Base-by-base conservation (phyloP, 768 basidiomycete genomes). In the Zangia roseola region DNA sequence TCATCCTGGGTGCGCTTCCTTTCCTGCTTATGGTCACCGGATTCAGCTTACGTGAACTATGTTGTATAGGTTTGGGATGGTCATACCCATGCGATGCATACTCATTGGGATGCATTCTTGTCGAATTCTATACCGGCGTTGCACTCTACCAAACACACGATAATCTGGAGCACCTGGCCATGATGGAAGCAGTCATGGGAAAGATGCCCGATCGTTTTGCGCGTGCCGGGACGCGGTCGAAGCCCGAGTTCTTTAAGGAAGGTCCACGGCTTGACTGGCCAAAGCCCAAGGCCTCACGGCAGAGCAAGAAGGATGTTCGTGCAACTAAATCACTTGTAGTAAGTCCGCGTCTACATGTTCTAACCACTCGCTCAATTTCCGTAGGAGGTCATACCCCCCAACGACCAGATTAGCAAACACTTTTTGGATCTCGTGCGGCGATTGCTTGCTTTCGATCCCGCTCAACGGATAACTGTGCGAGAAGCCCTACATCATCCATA, bases 111-210 rank as follows among this genome's bases (percentile, higher is more conserved):
- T 99, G 97, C 71, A 99, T 99, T 58, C 82, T 99, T 21, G 94
- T 99, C 49, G 97, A 99, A 68, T 98, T 99, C 68, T 95, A 84
- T 73, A 99, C 97, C 16, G 97, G 97, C 23, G 83, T 93, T 28
- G 97, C 97, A 8, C 80, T 99, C n/a, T 99, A 97, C 72, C 97
- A 99, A 70, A 98, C 97, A 1, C 97, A 98, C 62, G 95, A 98
- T 71, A 98, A 99, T 67, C 80, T 98, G 9, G 97, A 99, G 68
- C 97, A 99, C 70, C 82, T 99, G 13, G 97, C 95, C 34, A 99
- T 99, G 97, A 99, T 99, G 97, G 94, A 98, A 67, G 86, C 90
- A 67, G 97, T 98, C 33, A 97, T 98, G 90, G 95, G 95, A 50
- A 91, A 89, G 73, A 94, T 98, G 87, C 91, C 94, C 0, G 84